Evolutionary conservation across 257 asterid genomes (phyloP), one percentile per base, ranked within the genome.

Genomic region (Paraleonurus japonicus): DNA sequence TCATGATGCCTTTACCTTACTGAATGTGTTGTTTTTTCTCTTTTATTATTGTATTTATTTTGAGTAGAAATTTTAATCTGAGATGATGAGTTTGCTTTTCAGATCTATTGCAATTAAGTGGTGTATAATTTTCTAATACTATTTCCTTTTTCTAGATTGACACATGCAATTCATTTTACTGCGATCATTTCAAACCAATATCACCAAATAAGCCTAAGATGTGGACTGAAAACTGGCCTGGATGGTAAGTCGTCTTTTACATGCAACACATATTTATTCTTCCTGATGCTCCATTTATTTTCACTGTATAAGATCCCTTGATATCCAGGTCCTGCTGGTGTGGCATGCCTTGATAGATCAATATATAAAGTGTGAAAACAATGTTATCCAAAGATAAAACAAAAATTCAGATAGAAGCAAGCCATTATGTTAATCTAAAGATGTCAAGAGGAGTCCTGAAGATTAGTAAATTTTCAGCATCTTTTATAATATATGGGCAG

Each of bases 201-300:
- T 83, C 92, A 72, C 96, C 96, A 32, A 72, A 85, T 75, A 86
- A 76, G 76, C 98, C 98, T 35, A 90, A 87, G 79, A 68, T 92
- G 67, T 92, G 98, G 98, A 92, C 98, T 10, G 98, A 92, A 79
- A 92, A 92, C 81, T 92, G 98, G 98, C 96, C 97, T 28, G 98
- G 98, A 76, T 92, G 98, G 98, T 92, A 83, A 33, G 84, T n/a
- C n/a, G n/a, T n/a, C n/a, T n/a, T n/a, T n/a, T n/a, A n/a, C n/a
- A n/a, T n/a, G 51, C 27, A 32, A 19, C 35, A 33, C 22, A 11
- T 33, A 33, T 22, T 37, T 23, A 55, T 55, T 37, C 57, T 55
- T 69, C 66, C 41, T 22, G 57, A 33, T 69, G 61, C 11, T 53
- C 19, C 23, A 65, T 45, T 28, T 47, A 3, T 28, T 47, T 24